phyloP scores from a whole-genome alignment of 495 filamentous ascomycete genomes.

The Geoglossum glabrum region DNA sequence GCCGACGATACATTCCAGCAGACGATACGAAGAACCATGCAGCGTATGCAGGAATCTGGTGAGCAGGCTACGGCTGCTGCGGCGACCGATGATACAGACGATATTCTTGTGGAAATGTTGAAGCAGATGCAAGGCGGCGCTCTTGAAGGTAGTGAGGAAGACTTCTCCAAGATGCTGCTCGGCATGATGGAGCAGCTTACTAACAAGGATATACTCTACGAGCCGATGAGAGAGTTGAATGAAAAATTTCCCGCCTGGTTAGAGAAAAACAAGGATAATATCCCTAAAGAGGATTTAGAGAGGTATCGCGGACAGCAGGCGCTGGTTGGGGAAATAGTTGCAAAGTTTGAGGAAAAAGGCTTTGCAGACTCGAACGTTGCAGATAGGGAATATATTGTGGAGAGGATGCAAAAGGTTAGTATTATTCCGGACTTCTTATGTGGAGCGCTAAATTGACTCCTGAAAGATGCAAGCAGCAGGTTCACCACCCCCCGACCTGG shows the following conservation, averaged over 20 bases:
- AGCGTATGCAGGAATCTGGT: constrained; percentile 76
- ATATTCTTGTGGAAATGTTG: constrained; percentile 3
- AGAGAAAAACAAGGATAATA: constrained; percentile 45
- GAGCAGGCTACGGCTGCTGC: constrained; percentile 66
- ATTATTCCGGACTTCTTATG: neutral
- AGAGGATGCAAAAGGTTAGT: constrained; percentile 87
- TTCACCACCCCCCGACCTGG: constrained; percentile 71
- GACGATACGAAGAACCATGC: constrained; percentile 76
- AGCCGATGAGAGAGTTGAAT: constrained; percentile 92
- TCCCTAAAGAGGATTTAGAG: constrained; percentile 46
- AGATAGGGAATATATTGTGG: constrained; percentile 84
- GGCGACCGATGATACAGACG: constrained; percentile 30
- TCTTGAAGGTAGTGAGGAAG: constrained; percentile 52
- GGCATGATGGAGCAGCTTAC: constrained; percentile 98
- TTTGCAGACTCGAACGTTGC: constrained; percentile 65
- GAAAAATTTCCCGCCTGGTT: constrained; percentile 84
- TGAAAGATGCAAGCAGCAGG: constrained; percentile 81
- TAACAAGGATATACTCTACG: constrained; percentile 88
- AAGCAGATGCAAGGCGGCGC: constrained; percentile 22
- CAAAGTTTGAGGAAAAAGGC: constrained; percentile 56
- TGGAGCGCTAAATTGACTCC: constrained; percentile 9
- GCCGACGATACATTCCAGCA: constrained; percentile 61
- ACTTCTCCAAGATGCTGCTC: constrained; percentile 79
- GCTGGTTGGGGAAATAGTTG: constrained; percentile 73
- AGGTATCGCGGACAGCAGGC: constrained; percentile 64